phyloP scores from a whole-genome alignment of 2,329 filamentous ascomycete species.

The Madurella mycetomatis region DNA sequence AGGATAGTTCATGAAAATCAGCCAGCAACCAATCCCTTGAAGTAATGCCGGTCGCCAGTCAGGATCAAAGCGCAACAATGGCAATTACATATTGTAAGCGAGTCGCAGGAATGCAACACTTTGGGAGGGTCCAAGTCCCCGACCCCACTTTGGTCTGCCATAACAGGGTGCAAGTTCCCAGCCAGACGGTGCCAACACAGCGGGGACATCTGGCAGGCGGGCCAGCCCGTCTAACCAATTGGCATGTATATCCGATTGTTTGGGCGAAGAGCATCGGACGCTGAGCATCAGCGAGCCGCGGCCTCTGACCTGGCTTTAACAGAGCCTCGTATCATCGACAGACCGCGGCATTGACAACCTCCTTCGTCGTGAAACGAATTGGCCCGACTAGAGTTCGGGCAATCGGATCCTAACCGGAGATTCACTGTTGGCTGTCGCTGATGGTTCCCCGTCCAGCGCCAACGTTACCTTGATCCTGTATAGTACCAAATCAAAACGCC shows the following conservation, averaged over 20 bases:
- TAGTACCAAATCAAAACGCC: background rate
- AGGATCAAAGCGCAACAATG: too few species aligned
- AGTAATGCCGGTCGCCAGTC: too few species aligned
- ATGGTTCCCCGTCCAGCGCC: too few species aligned
- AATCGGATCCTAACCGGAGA: background rate
- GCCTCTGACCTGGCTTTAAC: too few species aligned
- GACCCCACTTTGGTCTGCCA: too few species aligned
- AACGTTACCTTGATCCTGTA: too few species aligned
- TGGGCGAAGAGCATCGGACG: background rate
- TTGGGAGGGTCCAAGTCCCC: too few species aligned
- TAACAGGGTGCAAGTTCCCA: background rate
- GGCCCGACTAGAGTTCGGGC: background rate
- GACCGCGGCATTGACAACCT: background rate
- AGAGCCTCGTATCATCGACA: too few species aligned
- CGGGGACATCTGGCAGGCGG: slow-evolving; percentile 4
- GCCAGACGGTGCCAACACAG: slow-evolving; percentile 4
- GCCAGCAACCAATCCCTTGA: background rate
- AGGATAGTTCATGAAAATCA: background rate
- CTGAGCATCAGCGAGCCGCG: too few species aligned
- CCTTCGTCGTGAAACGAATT: background rate
- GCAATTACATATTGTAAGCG: too few species aligned
- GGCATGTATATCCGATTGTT: background rate
- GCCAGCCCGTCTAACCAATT: slow-evolving; percentile 3
- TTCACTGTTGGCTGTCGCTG: background rate
- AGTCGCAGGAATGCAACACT: too few species aligned